Percentiles rank a stretch among this genome's conserved stretches.
phyloP scores from a whole-genome alignment of 106 monocot genomes.

The Chionographis japonica region DNA sequence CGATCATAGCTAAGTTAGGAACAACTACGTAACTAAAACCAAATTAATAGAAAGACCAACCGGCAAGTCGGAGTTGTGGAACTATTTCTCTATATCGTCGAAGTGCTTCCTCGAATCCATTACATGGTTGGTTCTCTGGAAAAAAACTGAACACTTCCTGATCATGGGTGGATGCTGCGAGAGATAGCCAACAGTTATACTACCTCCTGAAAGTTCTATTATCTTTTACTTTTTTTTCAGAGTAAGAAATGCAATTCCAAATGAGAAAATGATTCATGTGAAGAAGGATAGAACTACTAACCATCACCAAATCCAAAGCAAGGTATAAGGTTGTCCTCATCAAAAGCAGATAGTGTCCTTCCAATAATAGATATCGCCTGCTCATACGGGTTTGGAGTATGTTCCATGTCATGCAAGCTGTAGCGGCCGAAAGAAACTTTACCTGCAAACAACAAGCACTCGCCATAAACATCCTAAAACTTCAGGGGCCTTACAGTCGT shows the following conservation, averaged over 20 bases:
- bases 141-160: slow-evolving; percentile 84
- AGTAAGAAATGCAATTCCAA: too few species aligned
- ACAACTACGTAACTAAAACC: background rate
- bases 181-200: slow-evolving; percentile 1
- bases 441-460: slow-evolving; percentile 32
- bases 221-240: too few species aligned
- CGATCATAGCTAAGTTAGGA: too few species aligned
- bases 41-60: slow-evolving; percentile 20
- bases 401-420: slow-evolving; percentile 60
- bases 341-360: slow-evolving; percentile 77
- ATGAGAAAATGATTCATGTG: background rate
- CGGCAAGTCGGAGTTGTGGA: slow-evolving; percentile 63
- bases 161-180: slow-evolving; percentile 78
- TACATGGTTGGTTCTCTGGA: slow-evolving; percentile 54
- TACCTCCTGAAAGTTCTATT: background rate
- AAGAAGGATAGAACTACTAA: slow-evolving; percentile 17
- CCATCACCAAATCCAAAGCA: slow-evolving; percentile 96
- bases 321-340: slow-evolving; percentile 93
- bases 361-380: slow-evolving; percentile 94
- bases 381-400: slow-evolving; percentile 72
- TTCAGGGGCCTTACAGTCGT: too few species aligned
- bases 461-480: background rate
- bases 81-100: slow-evolving; percentile 65
- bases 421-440: slow-evolving; percentile 73
- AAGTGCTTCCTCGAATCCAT: slow-evolving; percentile 75